Evolutionary conservation across 2,329 filamentous ascomycete species (phyloP).

Genomic region (Cladosporium sp.): DNA sequence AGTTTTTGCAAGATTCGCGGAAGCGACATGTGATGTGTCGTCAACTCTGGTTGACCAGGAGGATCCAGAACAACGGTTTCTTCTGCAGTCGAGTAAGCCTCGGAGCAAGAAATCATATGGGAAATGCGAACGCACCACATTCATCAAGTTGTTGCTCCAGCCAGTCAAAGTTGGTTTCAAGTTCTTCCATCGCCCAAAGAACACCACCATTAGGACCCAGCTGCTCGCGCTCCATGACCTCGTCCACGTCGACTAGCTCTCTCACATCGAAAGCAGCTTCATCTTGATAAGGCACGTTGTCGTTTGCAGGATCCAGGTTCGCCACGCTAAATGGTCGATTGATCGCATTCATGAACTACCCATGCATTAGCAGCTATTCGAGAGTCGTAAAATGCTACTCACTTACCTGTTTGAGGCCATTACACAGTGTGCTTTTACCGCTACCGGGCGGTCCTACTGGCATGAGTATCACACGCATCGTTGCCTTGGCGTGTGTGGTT

Average conservation of each 20-base stretch:
- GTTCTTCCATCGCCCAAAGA: conserved; percentile 88
- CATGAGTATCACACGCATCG: conserved; percentile 18
- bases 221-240: conserved; percentile 88
- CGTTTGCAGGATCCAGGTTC: conserved; percentile 96
- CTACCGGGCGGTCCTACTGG: conserved; percentile 77
- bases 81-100: conserved; percentile 43
- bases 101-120: neutral
- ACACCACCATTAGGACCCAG: conserved; percentile 91
- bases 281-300: conserved; percentile 74
- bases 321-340: conserved; percentile 91
- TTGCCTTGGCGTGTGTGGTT: neutral
- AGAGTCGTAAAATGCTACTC: too few species aligned
- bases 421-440: conserved; percentile 96
- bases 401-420: conserved; percentile 83
- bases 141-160: conserved; percentile 74
- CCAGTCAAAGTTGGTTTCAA: conserved; percentile 94
- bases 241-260: conserved; percentile 81
- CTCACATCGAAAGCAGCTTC: conserved; percentile 82
- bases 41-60: conserved; percentile 93
- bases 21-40: conserved; percentile 89
- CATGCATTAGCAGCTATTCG: neutral
- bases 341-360: conserved; percentile 80
- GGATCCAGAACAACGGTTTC: conserved; percentile 96
- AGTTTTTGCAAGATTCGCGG: conserved; percentile 88
- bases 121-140: conserved; percentile 22